Evolutionary conservation across 1,284 basidiomycete genomes (phyloP).

Genomic region (Ustilago crameri): DNA sequence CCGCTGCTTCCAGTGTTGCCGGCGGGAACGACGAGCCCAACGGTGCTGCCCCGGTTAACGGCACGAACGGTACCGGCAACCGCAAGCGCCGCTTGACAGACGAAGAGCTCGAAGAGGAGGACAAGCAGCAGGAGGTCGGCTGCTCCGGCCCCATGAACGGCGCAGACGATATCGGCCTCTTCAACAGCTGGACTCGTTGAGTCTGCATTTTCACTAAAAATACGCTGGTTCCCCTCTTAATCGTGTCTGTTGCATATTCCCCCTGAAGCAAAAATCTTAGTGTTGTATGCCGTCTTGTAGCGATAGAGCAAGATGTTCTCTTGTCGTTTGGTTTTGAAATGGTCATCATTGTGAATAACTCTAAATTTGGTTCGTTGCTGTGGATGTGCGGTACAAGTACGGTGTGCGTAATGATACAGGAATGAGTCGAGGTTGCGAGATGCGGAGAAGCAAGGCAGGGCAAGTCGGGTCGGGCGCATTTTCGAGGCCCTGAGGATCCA

Average conservation of each 20-base stretch:
- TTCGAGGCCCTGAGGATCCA: too few species aligned
- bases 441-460: too few species aligned
- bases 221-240: background rate
- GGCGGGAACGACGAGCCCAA: slow-evolving; percentile 42
- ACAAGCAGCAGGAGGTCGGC: slow-evolving; percentile 43
- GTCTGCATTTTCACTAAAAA: background rate
- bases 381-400: too few species aligned
- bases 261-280: too few species aligned
- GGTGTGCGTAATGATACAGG: background rate
- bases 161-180: slow-evolving; percentile 63
- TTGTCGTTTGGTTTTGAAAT: slow-evolving; percentile 1
- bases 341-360: background rate
- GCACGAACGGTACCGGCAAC: slow-evolving; percentile 15
- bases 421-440: too few species aligned
- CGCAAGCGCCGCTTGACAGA: slow-evolving; percentile 33
- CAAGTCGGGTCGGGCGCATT: too few species aligned
- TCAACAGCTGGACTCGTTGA: slow-evolving; percentile 58
- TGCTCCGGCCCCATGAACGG: slow-evolving; percentile 67
- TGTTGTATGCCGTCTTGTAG: background rate
- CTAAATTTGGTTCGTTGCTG: background rate
- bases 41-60: slow-evolving; percentile 1
- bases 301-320: too few species aligned
- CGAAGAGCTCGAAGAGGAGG: slow-evolving; percentile 41
- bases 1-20: slow-evolving; percentile 36
- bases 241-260: slow-evolving; percentile 7